A percentile compares a stretch with the other conserved stretches of the same genome.
These are phyloP conservation scores for Collybia nuda DNA, from an alignment of 768 basidiomycete genomes.

Conservation along the genomic window DNA sequence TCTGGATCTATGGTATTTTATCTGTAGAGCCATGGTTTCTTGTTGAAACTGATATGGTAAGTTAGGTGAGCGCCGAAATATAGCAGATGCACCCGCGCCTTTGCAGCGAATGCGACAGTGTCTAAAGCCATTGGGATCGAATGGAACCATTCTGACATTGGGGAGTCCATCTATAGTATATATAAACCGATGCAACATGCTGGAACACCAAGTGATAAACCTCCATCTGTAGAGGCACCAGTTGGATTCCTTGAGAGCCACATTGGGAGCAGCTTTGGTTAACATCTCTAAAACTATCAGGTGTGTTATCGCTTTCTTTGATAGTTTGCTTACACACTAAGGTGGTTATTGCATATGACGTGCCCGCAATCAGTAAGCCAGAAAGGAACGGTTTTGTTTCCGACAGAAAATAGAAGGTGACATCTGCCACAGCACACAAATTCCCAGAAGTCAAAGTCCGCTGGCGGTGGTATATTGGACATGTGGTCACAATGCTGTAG, in stretches of 20 bases:
- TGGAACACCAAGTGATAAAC: constrained; percentile 34
- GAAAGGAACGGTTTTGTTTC: constrained; percentile 62
- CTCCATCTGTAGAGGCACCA: constrained; percentile 73
- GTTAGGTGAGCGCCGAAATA: background rate
- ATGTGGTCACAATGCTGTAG: constrained; percentile 16
- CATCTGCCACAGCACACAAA: constrained; percentile 74
- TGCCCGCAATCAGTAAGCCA: constrained; percentile 91
- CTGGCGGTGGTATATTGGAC: constrained; percentile 34
- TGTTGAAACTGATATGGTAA: constrained; percentile 64
- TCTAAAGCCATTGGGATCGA: constrained; percentile 63
- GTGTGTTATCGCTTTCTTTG: background rate
- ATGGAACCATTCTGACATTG: constrained; percentile 83
- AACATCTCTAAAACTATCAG: constrained; percentile 42
- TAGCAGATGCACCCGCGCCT: constrained; percentile 39
- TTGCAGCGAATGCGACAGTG: constrained; percentile 61
- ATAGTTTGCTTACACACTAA: constrained; percentile 48
- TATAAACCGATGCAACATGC: no score
- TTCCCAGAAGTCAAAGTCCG: constrained; percentile 74
- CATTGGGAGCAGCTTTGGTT: constrained; percentile 79
- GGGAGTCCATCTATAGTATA: constrained; percentile 62
- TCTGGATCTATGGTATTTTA: constrained; percentile 61
- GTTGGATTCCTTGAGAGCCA: constrained; percentile 58
- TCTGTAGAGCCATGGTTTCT: constrained; percentile 68
- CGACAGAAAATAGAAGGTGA: constrained; percentile 60
- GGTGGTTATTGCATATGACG: constrained; percentile 81